Conservation (phyloP, 75 land plant genomes). For the Cunninghamia lanceolata region DNA sequence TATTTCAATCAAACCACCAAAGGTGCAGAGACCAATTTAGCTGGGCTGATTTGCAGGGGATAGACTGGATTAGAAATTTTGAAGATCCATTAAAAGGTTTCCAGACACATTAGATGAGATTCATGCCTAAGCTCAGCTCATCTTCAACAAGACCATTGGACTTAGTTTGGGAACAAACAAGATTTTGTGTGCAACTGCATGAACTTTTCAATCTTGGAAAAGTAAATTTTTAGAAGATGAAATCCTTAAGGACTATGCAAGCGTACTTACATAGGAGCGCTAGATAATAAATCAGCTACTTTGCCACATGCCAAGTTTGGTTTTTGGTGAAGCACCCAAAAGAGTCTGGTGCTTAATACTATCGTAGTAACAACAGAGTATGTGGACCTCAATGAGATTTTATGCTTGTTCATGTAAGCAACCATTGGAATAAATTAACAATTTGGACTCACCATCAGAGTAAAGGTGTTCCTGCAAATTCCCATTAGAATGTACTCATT, state of each 20-base stretch:
- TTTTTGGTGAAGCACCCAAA: background rate
- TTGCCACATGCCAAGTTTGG: background rate
- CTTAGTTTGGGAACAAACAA: background rate
- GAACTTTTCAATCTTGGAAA: background rate
- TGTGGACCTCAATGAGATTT: background rate
- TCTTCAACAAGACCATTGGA: background rate
- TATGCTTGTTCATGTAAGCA: background rate
- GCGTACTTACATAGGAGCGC: background rate
- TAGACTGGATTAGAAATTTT: background rate
- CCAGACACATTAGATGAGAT: background rate
- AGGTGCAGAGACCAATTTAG: background rate
- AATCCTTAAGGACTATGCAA: background rate
- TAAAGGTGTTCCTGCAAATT: conserved; percentile 79
- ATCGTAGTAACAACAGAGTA: too few species aligned
- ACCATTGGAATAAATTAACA: background rate
- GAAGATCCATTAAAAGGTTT: background rate
- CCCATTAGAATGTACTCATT: conserved; percentile 87
- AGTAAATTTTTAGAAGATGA: background rate
- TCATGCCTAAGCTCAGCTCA: background rate
- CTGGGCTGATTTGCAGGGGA: background rate
- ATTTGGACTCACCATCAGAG: conserved; percentile 27
- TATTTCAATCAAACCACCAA: background rate
- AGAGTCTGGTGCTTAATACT: too few species aligned
- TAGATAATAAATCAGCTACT: background rate
- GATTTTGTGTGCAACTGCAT: background rate